Evolutionary conservation across 257 asterid genomes (phyloP).

Genomic region (Euphrasia confusa): DNA sequence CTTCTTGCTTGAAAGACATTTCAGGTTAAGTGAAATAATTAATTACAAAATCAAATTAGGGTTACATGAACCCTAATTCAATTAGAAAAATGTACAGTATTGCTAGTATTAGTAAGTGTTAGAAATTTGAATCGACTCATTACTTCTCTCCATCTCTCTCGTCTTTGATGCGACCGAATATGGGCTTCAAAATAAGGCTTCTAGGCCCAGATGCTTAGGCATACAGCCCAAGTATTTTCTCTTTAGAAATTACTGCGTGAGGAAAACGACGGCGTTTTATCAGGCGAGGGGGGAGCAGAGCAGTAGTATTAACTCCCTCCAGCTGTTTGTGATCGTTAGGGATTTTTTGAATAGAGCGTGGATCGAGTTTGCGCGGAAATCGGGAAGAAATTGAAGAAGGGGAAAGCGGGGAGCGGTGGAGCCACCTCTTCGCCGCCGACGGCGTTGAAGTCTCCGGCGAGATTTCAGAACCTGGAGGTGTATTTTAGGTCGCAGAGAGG

Average conservation of each 20-base stretch:
- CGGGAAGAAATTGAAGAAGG: slow-evolving; percentile 39
- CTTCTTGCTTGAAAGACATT: no score
- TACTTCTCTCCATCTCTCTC: no score
- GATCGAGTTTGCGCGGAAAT: slow-evolving; percentile 60
- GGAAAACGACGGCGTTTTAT: slow-evolving; percentile 61
- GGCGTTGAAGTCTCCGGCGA: slow-evolving; percentile 44
- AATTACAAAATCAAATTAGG: no score
- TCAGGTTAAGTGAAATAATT: no score
- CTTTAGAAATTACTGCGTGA: slow-evolving; percentile 22
- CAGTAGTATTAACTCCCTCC: slow-evolving; percentile 34
- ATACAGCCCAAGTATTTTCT: no score
- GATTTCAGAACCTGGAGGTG: slow-evolving; percentile 51
- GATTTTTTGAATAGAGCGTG: slow-evolving; percentile 61
- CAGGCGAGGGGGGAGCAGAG: slow-evolving; percentile 40
- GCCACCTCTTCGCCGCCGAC: slow-evolving; percentile 42
- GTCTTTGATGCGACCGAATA: no score
- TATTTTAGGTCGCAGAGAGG: slow-evolving; percentile 38
- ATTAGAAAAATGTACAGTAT: no score
- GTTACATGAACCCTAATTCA: no score
- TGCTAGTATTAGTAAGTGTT: no score
- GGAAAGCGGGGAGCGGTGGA: slow-evolving; percentile 24
- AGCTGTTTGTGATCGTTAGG: slow-evolving; percentile 57
- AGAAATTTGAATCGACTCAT: no score
- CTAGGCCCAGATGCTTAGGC: no score
- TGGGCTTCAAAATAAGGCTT: no score